Percentiles rank a stretch among this genome's conserved stretches.
phyloP scores from a whole-genome alignment of 306 rosid genomes.

The Rosa multiflora region DNA sequence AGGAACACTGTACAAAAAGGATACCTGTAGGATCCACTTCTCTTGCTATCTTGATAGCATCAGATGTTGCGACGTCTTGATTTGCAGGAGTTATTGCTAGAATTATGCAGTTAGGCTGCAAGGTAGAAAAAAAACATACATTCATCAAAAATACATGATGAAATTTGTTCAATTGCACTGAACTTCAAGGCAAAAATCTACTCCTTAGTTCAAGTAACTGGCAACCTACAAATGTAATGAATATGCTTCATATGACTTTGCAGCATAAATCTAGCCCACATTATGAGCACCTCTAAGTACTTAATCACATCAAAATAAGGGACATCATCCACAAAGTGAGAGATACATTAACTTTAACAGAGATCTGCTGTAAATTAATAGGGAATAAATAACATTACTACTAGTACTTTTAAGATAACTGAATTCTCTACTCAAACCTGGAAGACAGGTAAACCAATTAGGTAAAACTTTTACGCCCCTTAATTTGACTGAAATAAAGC shows the following conservation, averaged over 20 bases:
- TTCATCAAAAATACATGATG: not conserved
- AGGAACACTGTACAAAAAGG: constrained; percentile 17
- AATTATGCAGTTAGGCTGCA: constrained; percentile 88
- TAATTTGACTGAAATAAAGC: not conserved
- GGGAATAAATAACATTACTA: not conserved
- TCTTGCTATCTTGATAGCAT: constrained; percentile 77
- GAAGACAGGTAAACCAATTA: not conserved
- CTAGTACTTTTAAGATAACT: not conserved
- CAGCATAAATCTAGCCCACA: not conserved
- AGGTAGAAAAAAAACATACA: not conserved
- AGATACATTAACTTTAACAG: not conserved
- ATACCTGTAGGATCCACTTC: constrained; percentile 87
- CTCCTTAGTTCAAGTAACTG: not conserved
- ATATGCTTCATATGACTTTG: not conserved
- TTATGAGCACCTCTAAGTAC: not conserved
- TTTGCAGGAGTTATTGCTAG: constrained; percentile 93
- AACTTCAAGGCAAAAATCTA: constrained; percentile 2
- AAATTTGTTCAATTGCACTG: not conserved
- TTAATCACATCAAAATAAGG: not conserved
- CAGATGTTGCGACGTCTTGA: constrained; percentile 93
- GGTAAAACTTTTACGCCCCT: not conserved
- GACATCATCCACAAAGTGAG: not conserved
- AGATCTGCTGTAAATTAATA: not conserved
- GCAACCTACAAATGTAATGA: not conserved
- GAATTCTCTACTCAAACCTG: not conserved